Conservation (phyloP, 2,329 filamentous ascomycete genomes). For the Monilinia fructicola region DNA sequence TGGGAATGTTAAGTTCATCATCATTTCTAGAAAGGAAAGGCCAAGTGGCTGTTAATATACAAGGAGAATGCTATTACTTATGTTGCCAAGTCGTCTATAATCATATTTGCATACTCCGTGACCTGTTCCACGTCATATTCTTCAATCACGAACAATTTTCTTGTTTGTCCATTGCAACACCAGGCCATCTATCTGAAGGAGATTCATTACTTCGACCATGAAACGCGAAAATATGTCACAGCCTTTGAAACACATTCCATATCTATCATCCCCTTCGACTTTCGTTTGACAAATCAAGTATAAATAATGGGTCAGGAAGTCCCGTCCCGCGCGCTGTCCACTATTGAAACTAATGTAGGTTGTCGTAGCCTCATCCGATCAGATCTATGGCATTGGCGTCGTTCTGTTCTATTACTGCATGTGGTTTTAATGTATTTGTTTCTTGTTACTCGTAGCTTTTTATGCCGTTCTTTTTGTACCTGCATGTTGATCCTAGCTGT, state of each 20-base stretch:
- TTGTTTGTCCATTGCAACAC: no score
- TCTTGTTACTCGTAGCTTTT: background rate
- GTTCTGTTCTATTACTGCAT: background rate
- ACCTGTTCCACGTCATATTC: background rate
- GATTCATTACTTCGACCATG: background rate
- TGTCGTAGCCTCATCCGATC: no score
- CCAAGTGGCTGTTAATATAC: background rate
- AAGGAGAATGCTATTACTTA: background rate
- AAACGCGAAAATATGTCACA: background rate
- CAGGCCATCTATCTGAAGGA: background rate
- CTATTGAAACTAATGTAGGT: background rate
- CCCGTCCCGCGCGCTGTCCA: background rate
- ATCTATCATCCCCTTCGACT: background rate
- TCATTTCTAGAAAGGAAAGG: background rate
- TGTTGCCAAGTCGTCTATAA: background rate
- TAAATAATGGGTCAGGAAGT: background rate
- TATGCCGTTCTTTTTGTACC: background rate
- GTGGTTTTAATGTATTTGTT: background rate
- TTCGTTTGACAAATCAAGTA: background rate
- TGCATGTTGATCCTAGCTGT: background rate
- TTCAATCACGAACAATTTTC: conserved; percentile 1
- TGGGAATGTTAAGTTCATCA: background rate
- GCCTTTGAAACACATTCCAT: background rate
- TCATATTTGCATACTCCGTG: background rate
- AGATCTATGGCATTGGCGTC: background rate